Percentiles rank a stretch among this genome's conserved stretches.
Conservation (phyloP, 805 yeast genomes). For the Saturnispora besseyi region DNA sequence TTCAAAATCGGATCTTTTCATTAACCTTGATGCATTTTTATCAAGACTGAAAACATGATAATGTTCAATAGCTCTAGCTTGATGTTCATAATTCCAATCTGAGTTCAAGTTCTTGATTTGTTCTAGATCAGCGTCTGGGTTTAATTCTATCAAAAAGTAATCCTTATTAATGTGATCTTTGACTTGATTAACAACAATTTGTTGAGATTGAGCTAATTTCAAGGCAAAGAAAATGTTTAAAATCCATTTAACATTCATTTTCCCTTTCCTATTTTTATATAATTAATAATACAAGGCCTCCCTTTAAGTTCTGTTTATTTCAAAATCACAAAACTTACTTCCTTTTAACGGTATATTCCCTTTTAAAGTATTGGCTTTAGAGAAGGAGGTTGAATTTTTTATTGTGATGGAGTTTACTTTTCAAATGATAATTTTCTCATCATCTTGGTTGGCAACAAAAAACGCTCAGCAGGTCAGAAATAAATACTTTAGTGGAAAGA, state of each 20-base stretch:
- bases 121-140: slow-evolving; percentile 15
- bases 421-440: no score
- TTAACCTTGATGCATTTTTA: slow-evolving; percentile 29
- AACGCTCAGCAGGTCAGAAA: neutral
- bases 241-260: neutral
- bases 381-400: neutral
- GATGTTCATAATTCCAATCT: slow-evolving; percentile 53
- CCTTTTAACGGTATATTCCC: neutral
- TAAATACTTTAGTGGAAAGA: neutral
- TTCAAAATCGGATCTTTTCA: slow-evolving; percentile 30
- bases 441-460: neutral
- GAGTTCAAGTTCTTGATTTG: slow-evolving; percentile 34
- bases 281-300: neutral
- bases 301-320: neutral
- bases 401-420: neutral
- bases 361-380: neutral
- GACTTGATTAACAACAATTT: neutral
- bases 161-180: slow-evolving; percentile 8
- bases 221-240: neutral
- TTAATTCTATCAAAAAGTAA: slow-evolving; percentile 9
- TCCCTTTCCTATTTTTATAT: neutral
- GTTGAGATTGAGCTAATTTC: neutral
- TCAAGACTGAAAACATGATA: slow-evolving; percentile 59
- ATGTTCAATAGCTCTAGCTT: slow-evolving; percentile 48
- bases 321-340: neutral